A percentile compares a stretch with the other conserved stretches of the same genome.
These are phyloP conservation scores for Boletus pseudo-olivaceus DNA, from an alignment of 768 basidiomycete genomes.

Conservation along the genomic window DNA sequence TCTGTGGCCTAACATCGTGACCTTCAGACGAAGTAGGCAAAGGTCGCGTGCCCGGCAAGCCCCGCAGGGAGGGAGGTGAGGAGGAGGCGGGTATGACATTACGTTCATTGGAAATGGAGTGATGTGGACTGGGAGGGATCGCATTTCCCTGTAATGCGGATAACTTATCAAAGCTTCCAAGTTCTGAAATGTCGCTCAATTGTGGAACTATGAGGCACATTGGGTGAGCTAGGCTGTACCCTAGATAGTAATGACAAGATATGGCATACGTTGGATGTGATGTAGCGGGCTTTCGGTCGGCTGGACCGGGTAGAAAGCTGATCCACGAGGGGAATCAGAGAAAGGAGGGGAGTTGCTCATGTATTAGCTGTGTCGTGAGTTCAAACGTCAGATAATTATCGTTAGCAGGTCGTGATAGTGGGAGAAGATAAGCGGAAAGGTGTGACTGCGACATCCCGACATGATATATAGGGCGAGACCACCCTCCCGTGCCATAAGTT, in stretches of 20 bases:
- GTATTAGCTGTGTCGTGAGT: constrained; percentile 3
- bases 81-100: constrained; percentile 39
- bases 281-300: background rate
- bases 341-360: constrained; percentile 20
- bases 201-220: constrained; percentile 7
- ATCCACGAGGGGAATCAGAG: constrained; percentile 19
- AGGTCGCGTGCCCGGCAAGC: constrained; percentile 21
- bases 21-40: constrained; percentile 13
- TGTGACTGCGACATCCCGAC: constrained; percentile 1
- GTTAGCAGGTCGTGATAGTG: constrained; percentile 11
- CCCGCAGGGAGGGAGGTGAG: constrained; percentile 42
- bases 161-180: constrained; percentile 45
- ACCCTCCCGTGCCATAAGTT: constrained; percentile 23
- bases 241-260: background rate
- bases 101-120: constrained; percentile 29
- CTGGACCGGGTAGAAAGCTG: constrained; percentile 5
- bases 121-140: constrained; percentile 33
- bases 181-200: constrained; percentile 23
- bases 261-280: constrained; percentile 11
- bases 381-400: constrained; percentile 2
- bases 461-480: constrained; percentile 12
- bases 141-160: constrained; percentile 36
- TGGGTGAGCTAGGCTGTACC: background rate
- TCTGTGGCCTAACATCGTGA: constrained; percentile 17
- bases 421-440: background rate